Conservation (phyloP, 176 grass and related monocot genomes). For the Rhipidocladum racemiflorum region DNA sequence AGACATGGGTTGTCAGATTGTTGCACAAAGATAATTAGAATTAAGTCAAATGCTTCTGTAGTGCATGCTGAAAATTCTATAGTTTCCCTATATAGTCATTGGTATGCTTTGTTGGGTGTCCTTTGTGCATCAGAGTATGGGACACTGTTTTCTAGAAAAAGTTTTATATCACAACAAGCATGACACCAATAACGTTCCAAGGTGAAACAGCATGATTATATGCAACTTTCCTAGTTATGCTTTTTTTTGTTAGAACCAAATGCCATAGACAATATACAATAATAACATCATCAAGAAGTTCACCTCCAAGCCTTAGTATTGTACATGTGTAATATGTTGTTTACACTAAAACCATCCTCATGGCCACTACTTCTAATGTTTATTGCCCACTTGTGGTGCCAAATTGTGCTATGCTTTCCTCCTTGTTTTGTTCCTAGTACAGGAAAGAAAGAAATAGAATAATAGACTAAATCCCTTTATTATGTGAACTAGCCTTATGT, state of each 20-base stretch:
- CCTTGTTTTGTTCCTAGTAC: background rate
- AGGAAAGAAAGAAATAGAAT: background rate
- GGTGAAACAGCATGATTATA: background rate
- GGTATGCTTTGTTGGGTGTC: background rate
- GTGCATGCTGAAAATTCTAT: background rate
- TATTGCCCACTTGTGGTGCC: background rate
- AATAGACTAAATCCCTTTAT: background rate
- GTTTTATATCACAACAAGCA: background rate
- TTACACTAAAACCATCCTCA: background rate
- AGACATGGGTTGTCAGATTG: background rate
- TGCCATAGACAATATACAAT: background rate
- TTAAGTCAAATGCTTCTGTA: background rate
- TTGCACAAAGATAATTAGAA: background rate
- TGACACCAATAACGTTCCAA: background rate
- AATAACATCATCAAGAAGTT: conserved; percentile 1
- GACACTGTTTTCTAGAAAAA: background rate
- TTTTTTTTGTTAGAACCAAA: background rate
- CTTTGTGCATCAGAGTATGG: background rate
- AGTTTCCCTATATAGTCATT: background rate
- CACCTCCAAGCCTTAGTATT: background rate
- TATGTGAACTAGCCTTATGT: background rate
- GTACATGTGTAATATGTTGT: background rate
- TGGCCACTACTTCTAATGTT: background rate
- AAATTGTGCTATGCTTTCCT: background rate
- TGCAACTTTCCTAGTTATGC: background rate